Percentiles rank a stretch among this genome's conserved stretches.
These are phyloP conservation scores for Scheffersomyces parashehatae DNA, from an alignment of 1,139 yeast species.

Conservation along the genomic window DNA sequence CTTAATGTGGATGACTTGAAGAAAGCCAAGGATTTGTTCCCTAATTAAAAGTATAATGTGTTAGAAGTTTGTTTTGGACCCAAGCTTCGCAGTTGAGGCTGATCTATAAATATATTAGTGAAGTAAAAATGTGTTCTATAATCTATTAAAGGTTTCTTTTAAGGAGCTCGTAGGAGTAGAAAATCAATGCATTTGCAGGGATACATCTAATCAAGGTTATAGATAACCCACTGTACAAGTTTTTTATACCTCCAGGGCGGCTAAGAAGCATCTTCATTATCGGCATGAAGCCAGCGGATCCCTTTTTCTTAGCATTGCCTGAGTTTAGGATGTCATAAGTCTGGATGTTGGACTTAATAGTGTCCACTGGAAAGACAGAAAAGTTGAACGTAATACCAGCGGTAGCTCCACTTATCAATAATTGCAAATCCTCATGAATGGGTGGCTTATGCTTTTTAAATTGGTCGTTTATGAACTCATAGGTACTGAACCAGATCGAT, in stretches of 20 bases:
- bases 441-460: conserved; percentile 30
- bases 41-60: background rate
- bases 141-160: conserved; percentile 36
- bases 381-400: conserved; percentile 85
- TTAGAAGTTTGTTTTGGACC: too few relatives aligned
- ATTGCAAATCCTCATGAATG: conserved; percentile 44
- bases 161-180: conserved; percentile 72
- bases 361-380: conserved; percentile 85
- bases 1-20: conserved; percentile 41
- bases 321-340: conserved; percentile 44
- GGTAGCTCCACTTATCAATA: conserved; percentile 75
- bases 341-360: conserved; percentile 85
- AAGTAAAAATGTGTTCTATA: background rate
- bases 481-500: conserved; percentile 91
- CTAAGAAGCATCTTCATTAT: conserved; percentile 31
- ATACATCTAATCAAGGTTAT: conserved; percentile 79
- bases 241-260: conserved; percentile 56
- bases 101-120: background rate
- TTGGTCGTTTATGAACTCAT: conserved; percentile 55
- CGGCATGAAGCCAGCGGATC: conserved; percentile 27
- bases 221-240: conserved; percentile 82
- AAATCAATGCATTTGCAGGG: conserved; percentile 88
- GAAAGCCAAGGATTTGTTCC: conserved; percentile 23
- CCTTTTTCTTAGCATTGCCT: conserved; percentile 5
- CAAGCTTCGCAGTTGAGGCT: background rate